Evolutionary conservation across 2,329 filamentous ascomycete genomes (phyloP).

Genomic region (Reticulascus tulasneorum): DNA sequence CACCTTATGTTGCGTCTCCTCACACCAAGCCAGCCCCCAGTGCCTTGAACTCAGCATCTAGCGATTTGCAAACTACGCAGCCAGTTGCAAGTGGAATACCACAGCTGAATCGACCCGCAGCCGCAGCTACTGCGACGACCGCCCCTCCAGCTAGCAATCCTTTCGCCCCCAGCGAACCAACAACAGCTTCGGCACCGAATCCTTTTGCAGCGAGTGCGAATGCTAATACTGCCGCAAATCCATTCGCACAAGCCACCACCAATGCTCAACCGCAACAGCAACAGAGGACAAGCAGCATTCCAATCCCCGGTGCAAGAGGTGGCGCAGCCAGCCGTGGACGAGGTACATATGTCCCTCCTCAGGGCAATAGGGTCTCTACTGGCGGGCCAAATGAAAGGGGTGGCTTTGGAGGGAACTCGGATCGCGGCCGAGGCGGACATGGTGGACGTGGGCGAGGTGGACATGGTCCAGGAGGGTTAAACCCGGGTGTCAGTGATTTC

Average conservation of each 20-base stretch:
- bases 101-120: slow-evolving; percentile 9
- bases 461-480: slow-evolving; percentile 35
- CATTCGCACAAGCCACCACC: slow-evolving; percentile 6
- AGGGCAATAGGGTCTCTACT: slow-evolving; percentile 30
- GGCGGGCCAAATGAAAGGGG: slow-evolving; percentile 28
- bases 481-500: slow-evolving; percentile 50
- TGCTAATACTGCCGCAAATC: slow-evolving; percentile 3
- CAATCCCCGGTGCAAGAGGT: slow-evolving; percentile 35
- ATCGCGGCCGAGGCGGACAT: slow-evolving; percentile 30
- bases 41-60: neutral
- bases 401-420: slow-evolving; percentile 19
- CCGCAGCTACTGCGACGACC: neutral
- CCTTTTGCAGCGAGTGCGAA: neutral
- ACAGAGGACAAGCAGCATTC: slow-evolving; percentile 25
- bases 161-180: neutral
- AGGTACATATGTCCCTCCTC: slow-evolving; percentile 32
- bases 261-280: slow-evolving; percentile 5
- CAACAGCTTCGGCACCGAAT: neutral
- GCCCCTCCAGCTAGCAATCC: slow-evolving; percentile 1
- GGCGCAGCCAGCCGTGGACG: slow-evolving; percentile 27
- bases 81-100: slow-evolving; percentile 6
- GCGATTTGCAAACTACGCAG: slow-evolving; percentile 4
- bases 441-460: slow-evolving; percentile 39
- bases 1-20: neutral
- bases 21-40: neutral